A percentile compares a stretch with the other conserved stretches of the same genome.
Conservation (phyloP, 805 yeast genomes). For the Ascoidea asiatica region DNA sequence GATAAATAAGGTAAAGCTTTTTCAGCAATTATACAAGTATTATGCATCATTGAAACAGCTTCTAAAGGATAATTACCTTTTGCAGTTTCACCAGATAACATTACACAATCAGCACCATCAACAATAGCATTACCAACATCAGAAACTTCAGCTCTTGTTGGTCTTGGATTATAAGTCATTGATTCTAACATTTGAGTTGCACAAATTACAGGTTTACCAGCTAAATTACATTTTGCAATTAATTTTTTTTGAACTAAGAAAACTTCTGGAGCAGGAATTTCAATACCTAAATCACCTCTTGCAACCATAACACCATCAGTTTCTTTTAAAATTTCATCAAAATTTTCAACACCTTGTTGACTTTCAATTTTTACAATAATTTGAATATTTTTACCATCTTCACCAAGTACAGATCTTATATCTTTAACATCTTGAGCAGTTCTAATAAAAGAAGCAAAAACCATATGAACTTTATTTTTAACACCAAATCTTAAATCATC, state of each 20-base stretch:
- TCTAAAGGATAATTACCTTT: slow-evolving; percentile 97
- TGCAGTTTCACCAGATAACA: slow-evolving; percentile 99
- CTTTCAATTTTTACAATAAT: slow-evolving; percentile 96
- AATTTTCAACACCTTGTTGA: slow-evolving; percentile 99
- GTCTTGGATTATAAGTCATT: slow-evolving; percentile 99
- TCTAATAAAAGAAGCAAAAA: slow-evolving; percentile 97
- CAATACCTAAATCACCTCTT: slow-evolving; percentile 99
- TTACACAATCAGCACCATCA: slow-evolving; percentile 99
- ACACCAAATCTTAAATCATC: slow-evolving; percentile 90
- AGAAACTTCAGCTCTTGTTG: slow-evolving; percentile 98
- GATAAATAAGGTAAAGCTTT: slow-evolving; percentile 85
- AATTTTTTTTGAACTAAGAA: slow-evolving; percentile 97
- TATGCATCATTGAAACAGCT: slow-evolving; percentile 98
- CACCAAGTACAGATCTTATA: slow-evolving; percentile 91
- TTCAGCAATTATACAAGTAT: slow-evolving; percentile 93
- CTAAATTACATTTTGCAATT: slow-evolving; percentile 98
- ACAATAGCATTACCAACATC: slow-evolving; percentile 98
- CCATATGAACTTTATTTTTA: slow-evolving; percentile 94
- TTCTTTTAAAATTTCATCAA: slow-evolving; percentile 85
- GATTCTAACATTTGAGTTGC: slow-evolving; percentile 99
- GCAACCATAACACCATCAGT: slow-evolving; percentile 99
- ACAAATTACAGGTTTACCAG: slow-evolving; percentile 98
- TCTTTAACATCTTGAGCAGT: slow-evolving; percentile 79
- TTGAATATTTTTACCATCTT: slow-evolving; percentile 92
- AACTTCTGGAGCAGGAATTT: slow-evolving; percentile 98